These are phyloP conservation scores for Lactarius vividus DNA, from an alignment of 768 basidiomycete species.

Conservation along the genomic window DNA sequence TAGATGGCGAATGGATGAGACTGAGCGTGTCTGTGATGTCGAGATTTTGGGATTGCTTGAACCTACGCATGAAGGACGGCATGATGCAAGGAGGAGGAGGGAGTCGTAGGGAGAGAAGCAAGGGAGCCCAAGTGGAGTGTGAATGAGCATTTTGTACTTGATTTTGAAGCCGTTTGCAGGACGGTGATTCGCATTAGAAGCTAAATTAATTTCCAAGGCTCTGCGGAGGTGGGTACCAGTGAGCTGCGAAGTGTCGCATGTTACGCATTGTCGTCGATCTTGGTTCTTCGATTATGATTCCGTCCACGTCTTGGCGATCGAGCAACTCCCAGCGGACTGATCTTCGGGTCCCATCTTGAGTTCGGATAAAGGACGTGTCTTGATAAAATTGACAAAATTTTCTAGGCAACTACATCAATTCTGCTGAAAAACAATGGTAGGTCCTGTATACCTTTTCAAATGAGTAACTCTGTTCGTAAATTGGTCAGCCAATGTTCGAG, in stretches of 20 bases:
- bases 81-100: neutral
- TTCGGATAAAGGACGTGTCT: too few relatives aligned
- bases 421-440: too few relatives aligned
- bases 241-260: too few relatives aligned
- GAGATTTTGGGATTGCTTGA: neutral
- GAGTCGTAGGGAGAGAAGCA: neutral
- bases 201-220: neutral
- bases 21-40: neutral
- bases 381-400: too few relatives aligned
- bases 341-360: neutral
- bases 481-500: too few relatives aligned
- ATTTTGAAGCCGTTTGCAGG: neutral
- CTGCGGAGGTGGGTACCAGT: neutral
- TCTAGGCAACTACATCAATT: too few relatives aligned
- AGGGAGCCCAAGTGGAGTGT: neutral
- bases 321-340: neutral
- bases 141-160: neutral
- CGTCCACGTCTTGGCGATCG: neutral
- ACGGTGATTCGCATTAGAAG: neutral
- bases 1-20: slow-evolving; percentile 17
- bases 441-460: too few relatives aligned
- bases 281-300: neutral
- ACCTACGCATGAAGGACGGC: slow-evolving; percentile 7
- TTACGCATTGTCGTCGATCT: neutral
- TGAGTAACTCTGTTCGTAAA: too few relatives aligned